Conservation (phyloP, 768 basidiomycete genomes). For the Tulasnella sp. region DNA sequence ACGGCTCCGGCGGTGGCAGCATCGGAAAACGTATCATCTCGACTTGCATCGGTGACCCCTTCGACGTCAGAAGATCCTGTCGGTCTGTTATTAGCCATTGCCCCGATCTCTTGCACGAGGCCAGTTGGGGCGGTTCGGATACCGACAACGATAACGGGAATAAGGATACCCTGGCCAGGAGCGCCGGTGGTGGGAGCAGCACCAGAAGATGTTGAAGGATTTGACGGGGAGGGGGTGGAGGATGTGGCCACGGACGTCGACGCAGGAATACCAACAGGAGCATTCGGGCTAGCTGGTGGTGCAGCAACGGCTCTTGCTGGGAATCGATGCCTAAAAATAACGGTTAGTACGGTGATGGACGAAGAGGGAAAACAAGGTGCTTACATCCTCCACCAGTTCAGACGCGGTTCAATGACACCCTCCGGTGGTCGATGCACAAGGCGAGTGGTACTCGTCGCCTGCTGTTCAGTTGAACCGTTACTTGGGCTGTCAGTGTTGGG, state of each 20-base stretch:
- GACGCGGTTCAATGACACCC: conserved; percentile 13
- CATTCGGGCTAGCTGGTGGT: background rate
- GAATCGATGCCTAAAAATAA: conserved; percentile 11
- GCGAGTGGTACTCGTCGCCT: too few relatives aligned
- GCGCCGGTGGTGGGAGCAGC: conserved; percentile 5
- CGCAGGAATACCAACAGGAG: too few relatives aligned
- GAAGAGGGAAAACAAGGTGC: background rate
- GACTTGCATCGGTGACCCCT: too few relatives aligned
- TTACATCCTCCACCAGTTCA: conserved; percentile 20
- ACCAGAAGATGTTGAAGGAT: background rate
- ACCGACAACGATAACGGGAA: conserved; percentile 15
- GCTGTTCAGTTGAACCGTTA: background rate
- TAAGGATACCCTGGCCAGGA: background rate
- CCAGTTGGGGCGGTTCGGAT: conserved; percentile 11
- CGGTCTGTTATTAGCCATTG: too few relatives aligned
- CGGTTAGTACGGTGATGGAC: background rate
- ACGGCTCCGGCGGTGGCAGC: too few relatives aligned
- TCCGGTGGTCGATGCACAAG: conserved; percentile 8
- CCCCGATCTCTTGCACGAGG: conserved; percentile 5
- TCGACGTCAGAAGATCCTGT: too few relatives aligned
- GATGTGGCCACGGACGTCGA: too few relatives aligned
- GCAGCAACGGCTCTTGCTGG: conserved; percentile 14
- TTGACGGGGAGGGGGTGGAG: too few relatives aligned
- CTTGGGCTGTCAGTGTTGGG: too few relatives aligned
- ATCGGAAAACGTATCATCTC: background rate